A percentile compares a stretch with the other conserved stretches of the same genome.
phyloP scores from a whole-genome alignment of 129 eudicot genomes.

The Silybum marianum region DNA sequence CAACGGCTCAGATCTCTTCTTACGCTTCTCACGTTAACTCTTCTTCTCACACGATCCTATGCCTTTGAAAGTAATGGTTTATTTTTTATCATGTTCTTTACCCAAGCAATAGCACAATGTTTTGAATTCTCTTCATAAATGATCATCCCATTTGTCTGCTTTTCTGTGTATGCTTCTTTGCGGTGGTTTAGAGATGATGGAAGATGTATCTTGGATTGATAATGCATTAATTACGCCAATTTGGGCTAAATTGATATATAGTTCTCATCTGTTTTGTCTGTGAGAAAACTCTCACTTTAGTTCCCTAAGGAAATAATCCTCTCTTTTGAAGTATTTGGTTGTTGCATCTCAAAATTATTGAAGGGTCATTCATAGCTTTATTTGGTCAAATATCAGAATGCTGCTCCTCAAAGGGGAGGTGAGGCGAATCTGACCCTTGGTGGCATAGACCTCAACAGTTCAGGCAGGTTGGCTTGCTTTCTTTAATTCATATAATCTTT shows the following conservation, averaged over 20 bases:
- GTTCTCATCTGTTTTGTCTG: not conserved
- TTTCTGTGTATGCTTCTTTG: not conserved
- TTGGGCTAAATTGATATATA: slow-evolving; percentile 1
- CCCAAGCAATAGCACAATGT: not conserved
- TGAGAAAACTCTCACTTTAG: not conserved
- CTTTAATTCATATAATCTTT: not conserved
- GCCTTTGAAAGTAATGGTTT: not conserved
- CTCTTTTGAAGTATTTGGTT: slow-evolving; percentile 13
- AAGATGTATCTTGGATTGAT: not conserved
- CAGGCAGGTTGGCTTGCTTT: slow-evolving; percentile 90
- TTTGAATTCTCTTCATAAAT: not conserved
- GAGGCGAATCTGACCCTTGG: slow-evolving; percentile 96
- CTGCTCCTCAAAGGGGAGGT: slow-evolving; percentile 65
- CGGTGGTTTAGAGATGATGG: not conserved
- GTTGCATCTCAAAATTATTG: slow-evolving; percentile 14
- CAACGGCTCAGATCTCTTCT: too few relatives aligned
- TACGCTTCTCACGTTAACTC: too few relatives aligned
- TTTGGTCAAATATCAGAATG: slow-evolving; percentile 56
- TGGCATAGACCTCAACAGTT: slow-evolving; percentile 98
- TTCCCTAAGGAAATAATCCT: slow-evolving; percentile 17
- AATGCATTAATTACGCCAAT: not conserved
- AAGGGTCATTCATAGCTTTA: slow-evolving; percentile 18
- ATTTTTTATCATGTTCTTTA: not conserved
- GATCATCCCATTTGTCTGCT: not conserved
- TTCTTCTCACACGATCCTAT: too few relatives aligned